Evolutionary conservation across 305 asterid species (phyloP), one percentile per base, ranked within the genome.

Genomic region (Fraxinus dipetala): DNA sequence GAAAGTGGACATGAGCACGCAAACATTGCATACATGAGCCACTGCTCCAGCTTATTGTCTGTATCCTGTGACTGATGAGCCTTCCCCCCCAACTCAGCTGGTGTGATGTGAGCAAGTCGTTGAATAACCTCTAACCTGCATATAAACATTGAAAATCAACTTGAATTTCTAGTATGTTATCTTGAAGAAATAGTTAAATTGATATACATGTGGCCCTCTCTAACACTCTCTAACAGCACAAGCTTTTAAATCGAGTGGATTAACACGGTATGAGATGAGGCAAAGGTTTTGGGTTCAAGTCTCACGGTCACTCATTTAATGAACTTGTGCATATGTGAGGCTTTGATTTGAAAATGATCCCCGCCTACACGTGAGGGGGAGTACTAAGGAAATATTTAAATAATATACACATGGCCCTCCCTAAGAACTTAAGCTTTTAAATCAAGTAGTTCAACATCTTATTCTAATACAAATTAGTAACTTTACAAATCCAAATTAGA

Each of bases 11-110:
- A 94, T 9, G 99, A 96, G 83, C 98, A 93, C 18, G 98, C 98
- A 82, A 94, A 95, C 97, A 94, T 94, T 79, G 99, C 93, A 91
- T 96, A 96, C 97, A 94, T 95, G 80, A 96, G 92, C 99, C 99
- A 96, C 76, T 96, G 98, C 82, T 96, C 99, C 84, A 96, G 91
- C 90, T 94, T 96, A 90, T 87, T 94, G 86, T 96, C 99, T 75
- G 98, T 86, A 83, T 96, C 99, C 88, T 94, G 99, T 0, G 96
- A 92, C 86, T 92, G 98, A 85, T 96, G 90, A 79, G 97, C 97
- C 90, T 93, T 96, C 78, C 99, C 99, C 81, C 99, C 99, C 93
- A 96, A 88, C 87, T 96, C 99, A 11, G 91, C 85, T 14, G 99
- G 96, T 48, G 99, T 96, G 81, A 95, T 91, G 82, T 93, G 93